phyloP scores from a whole-genome alignment of 805 yeast species.

The Ogataea trehalophila region DNA sequence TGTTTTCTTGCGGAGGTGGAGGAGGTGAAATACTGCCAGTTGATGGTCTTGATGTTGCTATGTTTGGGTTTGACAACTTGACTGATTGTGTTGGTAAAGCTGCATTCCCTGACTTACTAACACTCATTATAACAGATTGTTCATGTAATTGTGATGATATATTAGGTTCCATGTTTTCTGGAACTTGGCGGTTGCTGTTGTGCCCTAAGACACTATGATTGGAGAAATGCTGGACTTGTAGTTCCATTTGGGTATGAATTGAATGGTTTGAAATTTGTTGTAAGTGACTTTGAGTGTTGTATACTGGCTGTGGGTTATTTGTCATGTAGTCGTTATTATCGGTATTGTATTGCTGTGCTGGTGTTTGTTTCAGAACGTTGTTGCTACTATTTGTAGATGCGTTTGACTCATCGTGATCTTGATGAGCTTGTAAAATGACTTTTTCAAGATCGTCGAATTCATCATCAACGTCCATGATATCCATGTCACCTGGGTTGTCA shows the following conservation, averaged over 20 bases:
- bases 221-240: not conserved
- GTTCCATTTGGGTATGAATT: not conserved
- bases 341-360: too few species aligned
- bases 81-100: not conserved
- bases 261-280: too few species aligned
- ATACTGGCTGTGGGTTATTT: not conserved
- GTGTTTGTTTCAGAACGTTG: too few species aligned
- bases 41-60: not conserved
- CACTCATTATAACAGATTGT: too few species aligned
- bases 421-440: conserved; percentile 2
- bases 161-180: too few species aligned
- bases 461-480: not conserved
- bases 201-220: too few species aligned
- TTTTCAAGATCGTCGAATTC: conserved; percentile 2
- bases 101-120: too few species aligned
- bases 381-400: too few species aligned
- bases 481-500: not conserved
- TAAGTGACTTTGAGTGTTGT: not conserved
- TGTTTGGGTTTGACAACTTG: not conserved
- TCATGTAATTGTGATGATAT: too few species aligned
- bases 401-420: not conserved
- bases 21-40: not conserved
- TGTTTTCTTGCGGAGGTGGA: conserved; percentile 9
- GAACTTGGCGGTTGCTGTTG: too few species aligned
- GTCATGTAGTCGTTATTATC: too few species aligned